Conservation (phyloP, 2,329 filamentous ascomycete genomes). For the Cladosporium cucumerinum region DNA sequence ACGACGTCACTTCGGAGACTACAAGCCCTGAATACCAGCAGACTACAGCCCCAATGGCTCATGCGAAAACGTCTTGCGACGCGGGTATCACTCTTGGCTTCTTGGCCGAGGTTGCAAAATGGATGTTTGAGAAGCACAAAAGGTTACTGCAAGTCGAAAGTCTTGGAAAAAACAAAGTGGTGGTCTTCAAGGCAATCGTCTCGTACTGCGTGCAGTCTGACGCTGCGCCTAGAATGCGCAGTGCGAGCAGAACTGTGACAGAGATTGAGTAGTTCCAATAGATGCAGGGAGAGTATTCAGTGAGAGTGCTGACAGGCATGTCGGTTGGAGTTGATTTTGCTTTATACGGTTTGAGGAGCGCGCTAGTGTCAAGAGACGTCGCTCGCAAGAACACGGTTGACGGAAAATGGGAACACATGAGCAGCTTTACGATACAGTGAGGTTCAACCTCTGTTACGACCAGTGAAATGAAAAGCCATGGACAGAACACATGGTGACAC, state of each 20-base stretch:
- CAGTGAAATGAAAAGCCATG: background rate
- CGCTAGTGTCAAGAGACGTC: background rate
- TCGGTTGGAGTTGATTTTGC: background rate
- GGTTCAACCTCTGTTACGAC: background rate
- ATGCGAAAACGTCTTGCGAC: slow-evolving; percentile 29
- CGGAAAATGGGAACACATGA: background rate
- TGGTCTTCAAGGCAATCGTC: slow-evolving; percentile 30
- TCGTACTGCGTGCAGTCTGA: slow-evolving; percentile 24
- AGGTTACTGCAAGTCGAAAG: background rate
- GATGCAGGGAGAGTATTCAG: background rate
- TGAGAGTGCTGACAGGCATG: background rate
- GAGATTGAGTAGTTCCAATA: background rate
- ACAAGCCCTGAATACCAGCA: background rate
- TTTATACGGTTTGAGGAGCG: background rate
- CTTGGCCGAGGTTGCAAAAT: slow-evolving; percentile 21
- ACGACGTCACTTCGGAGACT: background rate
- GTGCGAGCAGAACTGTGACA: background rate
- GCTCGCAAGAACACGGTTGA: background rate
- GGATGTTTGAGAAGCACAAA: background rate
- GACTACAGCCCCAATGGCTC: background rate
- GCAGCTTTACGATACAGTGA: background rate
- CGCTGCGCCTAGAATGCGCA: slow-evolving; percentile 20
- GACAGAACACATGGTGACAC: background rate
- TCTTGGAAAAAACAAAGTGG: background rate
- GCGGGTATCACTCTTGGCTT: slow-evolving; percentile 31